A percentile compares a stretch with the other conserved stretches of the same genome.
Conservation (phyloP, 2,329 filamentous ascomycete genomes). For the Myriosclerotinia scirpicola region DNA sequence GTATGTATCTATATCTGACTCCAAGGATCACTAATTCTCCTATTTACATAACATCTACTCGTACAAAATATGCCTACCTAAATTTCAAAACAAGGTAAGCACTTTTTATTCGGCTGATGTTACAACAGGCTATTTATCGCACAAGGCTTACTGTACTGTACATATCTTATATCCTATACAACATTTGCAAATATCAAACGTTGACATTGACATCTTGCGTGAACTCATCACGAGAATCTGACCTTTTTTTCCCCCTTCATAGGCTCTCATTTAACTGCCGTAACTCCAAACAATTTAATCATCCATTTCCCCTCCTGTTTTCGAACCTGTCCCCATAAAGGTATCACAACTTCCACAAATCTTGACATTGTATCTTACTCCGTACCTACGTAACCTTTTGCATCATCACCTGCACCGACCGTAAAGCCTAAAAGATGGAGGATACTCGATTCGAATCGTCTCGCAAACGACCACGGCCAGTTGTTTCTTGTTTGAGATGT, state of each 20-base stretch:
- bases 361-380: not conserved
- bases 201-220: not conserved
- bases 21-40: slow-evolving; percentile 3
- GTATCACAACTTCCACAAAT: slow-evolving; percentile 1
- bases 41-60: not conserved
- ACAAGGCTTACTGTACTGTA: slow-evolving; percentile 13
- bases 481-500: slow-evolving; percentile 59
- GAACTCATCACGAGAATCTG: slow-evolving; percentile 4
- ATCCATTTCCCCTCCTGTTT: not conserved
- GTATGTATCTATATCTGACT: not conserved
- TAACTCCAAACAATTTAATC: slow-evolving; percentile 11
- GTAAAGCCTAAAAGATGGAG: slow-evolving; percentile 8
- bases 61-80: not conserved
- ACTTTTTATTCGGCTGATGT: not conserved
- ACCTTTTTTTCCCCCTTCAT: not conserved
- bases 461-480: slow-evolving; percentile 32
- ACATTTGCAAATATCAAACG: not conserved
- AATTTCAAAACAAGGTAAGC: not conserved
- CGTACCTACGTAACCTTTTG: not conserved
- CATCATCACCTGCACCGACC: not conserved
- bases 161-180: not conserved
- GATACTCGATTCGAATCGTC: slow-evolving; percentile 22
- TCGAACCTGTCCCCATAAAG: not conserved
- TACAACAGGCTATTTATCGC: not conserved
- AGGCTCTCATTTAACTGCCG: not conserved